Conservation (phyloP, 2,329 filamentous ascomycete species). For the Venturia oleaginea region DNA sequence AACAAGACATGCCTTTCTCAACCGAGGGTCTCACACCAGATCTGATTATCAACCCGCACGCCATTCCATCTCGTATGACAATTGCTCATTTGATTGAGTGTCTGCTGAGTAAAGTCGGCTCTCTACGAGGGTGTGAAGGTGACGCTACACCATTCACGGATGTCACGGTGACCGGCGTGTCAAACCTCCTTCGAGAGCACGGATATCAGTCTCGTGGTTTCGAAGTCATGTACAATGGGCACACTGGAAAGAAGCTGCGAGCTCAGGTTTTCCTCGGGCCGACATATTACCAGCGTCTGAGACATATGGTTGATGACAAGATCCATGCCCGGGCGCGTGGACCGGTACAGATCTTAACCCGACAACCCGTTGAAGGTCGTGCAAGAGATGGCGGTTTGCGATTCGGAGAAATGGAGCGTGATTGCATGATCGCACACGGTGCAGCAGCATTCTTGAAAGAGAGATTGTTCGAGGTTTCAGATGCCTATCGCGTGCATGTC, state of each 20-base stretch:
- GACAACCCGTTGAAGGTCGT: conserved; percentile 96
- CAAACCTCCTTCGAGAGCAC: conserved; percentile 72
- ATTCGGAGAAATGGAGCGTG: conserved; percentile 99
- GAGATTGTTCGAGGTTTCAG: conserved; percentile 90
- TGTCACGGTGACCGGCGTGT: conserved; percentile 91
- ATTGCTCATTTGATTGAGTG: conserved; percentile 99
- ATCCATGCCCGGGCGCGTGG: conserved; percentile 98
- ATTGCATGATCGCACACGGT: conserved; percentile 99
- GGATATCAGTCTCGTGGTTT: conserved; percentile 97
- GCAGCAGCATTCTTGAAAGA: conserved; percentile 96
- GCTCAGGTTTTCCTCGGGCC: conserved; percentile 95
- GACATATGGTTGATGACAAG: conserved; percentile 99
- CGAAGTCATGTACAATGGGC: conserved; percentile 97
- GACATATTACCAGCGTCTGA: conserved; percentile 96
- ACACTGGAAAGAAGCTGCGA: conserved; percentile 87
- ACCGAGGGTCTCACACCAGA: conserved; percentile 86
- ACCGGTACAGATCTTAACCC: conserved; percentile 91
- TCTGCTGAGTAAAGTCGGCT: conserved; percentile 89
- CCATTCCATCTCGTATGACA: conserved; percentile 99
- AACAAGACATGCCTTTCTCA: conserved; percentile 98
- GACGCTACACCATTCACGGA: conserved; percentile 98
- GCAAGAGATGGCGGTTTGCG: conserved; percentile 94
- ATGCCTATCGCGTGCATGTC: conserved; percentile 95
- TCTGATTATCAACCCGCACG: conserved; percentile 98
- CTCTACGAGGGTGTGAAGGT: conserved; percentile 87